Conservation (phyloP, 805 yeast genomes). For the Saturnispora saitoi region DNA sequence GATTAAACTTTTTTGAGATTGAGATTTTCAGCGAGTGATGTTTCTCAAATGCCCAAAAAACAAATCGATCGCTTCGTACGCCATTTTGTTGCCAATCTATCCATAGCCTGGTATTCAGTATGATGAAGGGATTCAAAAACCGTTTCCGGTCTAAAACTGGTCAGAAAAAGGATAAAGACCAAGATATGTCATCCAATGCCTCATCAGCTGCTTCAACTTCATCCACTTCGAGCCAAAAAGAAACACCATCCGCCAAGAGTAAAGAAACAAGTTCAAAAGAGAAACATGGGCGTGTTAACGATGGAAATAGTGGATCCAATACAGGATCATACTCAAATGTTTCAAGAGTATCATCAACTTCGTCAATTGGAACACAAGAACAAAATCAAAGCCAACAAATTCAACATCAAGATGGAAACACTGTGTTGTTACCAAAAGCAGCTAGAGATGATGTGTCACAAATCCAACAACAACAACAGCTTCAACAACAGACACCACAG, state of each 20-base stretch:
- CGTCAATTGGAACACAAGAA: not conserved
- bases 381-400: slow-evolving; percentile 10
- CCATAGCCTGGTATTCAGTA: slow-evolving; percentile 16
- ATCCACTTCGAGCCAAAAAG: not conserved
- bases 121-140: slow-evolving; percentile 72
- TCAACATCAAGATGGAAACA: slow-evolving; percentile 9
- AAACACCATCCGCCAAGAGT: slow-evolving; percentile 24
- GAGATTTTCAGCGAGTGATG: not conserved
- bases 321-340: not conserved
- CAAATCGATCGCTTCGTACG: slow-evolving; percentile 1
- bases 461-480: slow-evolving; percentile 1
- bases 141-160: slow-evolving; percentile 34
- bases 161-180: slow-evolving; percentile 16
- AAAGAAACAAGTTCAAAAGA: slow-evolving; percentile 31
- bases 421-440: slow-evolving; percentile 2
- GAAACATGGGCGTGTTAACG: slow-evolving; percentile 13
- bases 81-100: not conserved
- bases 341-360: not conserved
- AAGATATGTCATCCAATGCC: slow-evolving; percentile 15
- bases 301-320: not conserved
- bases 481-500: not conserved
- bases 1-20: not conserved
- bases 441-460: not conserved
- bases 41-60: not conserved
- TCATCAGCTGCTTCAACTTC: slow-evolving; percentile 5